phyloP scores from a whole-genome alignment of 2,329 filamentous ascomycete genomes.

The Plectosphaerella plurivora region DNA sequence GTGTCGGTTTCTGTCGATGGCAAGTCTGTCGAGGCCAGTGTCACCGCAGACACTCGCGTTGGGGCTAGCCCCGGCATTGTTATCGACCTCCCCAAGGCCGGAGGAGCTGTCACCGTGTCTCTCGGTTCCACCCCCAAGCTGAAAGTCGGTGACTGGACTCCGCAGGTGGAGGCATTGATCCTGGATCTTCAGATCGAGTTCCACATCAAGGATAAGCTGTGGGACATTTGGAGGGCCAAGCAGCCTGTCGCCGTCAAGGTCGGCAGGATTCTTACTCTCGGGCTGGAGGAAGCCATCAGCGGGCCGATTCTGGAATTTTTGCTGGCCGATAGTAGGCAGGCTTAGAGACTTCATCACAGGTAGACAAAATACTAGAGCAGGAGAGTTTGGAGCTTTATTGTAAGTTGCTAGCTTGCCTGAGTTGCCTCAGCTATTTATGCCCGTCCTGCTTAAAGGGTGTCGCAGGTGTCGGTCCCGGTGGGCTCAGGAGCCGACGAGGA shows the following conservation, averaged over 20 bases:
- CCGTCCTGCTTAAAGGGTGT: not conserved
- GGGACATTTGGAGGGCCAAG: conserved; percentile 13
- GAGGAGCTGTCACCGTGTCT: not conserved
- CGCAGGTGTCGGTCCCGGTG: not conserved
- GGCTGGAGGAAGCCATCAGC: conserved; percentile 15
- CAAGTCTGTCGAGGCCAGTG: not conserved
- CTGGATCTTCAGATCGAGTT: conserved; percentile 22
- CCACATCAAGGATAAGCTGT: conserved; percentile 18
- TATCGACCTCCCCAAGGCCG: not conserved
- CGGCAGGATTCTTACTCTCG: conserved; percentile 17
- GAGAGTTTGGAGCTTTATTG: too few relatives aligned
- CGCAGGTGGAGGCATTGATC: conserved; percentile 15
- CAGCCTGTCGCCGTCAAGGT: conserved; percentile 14
- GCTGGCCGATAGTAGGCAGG: conserved; percentile 16
- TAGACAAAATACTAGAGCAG: not conserved
- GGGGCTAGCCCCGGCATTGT: not conserved
- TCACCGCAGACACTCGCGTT: conserved; percentile 10
- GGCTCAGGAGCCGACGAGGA: not conserved
- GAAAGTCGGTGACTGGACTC: conserved; percentile 17
- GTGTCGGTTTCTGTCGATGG: conserved; percentile 2
- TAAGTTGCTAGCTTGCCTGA: too few relatives aligned
- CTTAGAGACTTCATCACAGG: not conserved
- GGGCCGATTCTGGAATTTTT: conserved; percentile 20
- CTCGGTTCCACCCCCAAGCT: not conserved
- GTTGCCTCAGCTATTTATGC: too few relatives aligned